Base-by-base conservation (phyloP, 495 filamentous ascomycete genomes). In the Penicillium riverlandense region DNA sequence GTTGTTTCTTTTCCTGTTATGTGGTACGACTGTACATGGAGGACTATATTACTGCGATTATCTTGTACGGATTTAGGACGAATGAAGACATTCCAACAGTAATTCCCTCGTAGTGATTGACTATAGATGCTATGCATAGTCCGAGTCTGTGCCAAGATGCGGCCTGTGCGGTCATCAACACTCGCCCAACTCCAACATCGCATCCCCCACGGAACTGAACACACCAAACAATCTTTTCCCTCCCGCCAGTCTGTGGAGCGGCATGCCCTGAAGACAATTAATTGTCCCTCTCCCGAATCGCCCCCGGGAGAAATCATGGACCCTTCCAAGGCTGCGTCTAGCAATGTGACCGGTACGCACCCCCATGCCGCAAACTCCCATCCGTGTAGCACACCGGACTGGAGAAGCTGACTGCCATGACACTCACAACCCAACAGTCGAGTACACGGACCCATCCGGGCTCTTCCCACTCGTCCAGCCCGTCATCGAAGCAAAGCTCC, bases 361-460 rank as follows among this genome's bases (percentile, higher is more conserved):
- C 9, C 38, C 8, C 38, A 13, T 16, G 31, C 22, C 37, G 35
- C 11, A 41, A 37, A 28, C 9, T 32, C 16, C n/a, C 35, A 15
- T 27, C 34, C 35, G 9, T 31, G 36, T 22, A 22, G 22, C 22
- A 22, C 22, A 22, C 4, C 22, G 22, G 22, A 22, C 22, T 22
- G 4, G 22, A 22, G 4, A 22, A 22, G 22, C 22, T 22, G 22
- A 22, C 22, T 22, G 22, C 22, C 4, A 22, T 22, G 22, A 44
- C 27, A 50, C 37, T 35, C 15, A 16, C 15, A 16, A 16, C 4
- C 15, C 43, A 29, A 36, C 39, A 78, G 73, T 76, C 40, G 70
- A 76, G 53, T 98, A 95, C 62, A 87, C 83, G 66, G 92, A 98
- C 63, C 91, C 94, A 11, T 85, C 83, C 49, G 85, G 84, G 40